Base-by-base conservation (phyloP, 1,139 yeast genomes). In the Lodderomyces beijingensis region DNA sequence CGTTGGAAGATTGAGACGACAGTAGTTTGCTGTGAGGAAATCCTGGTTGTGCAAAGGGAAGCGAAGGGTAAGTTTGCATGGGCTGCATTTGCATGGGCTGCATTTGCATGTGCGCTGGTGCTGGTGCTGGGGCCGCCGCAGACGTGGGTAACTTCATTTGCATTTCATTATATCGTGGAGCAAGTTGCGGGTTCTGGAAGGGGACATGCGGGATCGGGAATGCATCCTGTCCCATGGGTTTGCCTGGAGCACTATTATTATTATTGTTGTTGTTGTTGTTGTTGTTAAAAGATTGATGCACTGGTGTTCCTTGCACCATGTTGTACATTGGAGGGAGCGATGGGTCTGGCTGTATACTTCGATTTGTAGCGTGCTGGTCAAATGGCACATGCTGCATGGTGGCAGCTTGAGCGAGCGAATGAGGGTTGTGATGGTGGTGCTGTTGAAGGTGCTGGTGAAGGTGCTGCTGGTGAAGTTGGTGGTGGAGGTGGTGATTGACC, bases 1-100 rank as follows among this genome's bases (percentile, higher is more conserved):
- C 74, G 43, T 65, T 67, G 5, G 72, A 65, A 3, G 71, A 64
- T 44, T 64, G 71, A 6, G 72, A 65, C 39, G 62, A 62, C 9
- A 59, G 51, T 1, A 30, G 23, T 30, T 37, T 39, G 6, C 25
- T 28, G 11, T 38, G 33, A 2, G 31, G 30, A 21, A 31, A 38
- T 10, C 38, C 45, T 20, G 43, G 50, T 20, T 40, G 52, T 23
- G 28, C 33, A 9, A 29, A 20, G 12, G 27, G 31, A 3, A 15
- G 19, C 12, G 25, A 48, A 16, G 32, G 43, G 25, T 38, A 43
- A 19, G 7, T 19, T 19, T 19, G 21, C 7, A 8, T 10, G 9
- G 21, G 21, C 21, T 19, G 21, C 21, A 8, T 7, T 7, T 19
- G 21, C 21, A 8, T 7, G 9, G 7, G 21, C 21, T 19, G 21